Conservation (phyloP, 345 rosid species). For the Pugionium dolabratum region DNA sequence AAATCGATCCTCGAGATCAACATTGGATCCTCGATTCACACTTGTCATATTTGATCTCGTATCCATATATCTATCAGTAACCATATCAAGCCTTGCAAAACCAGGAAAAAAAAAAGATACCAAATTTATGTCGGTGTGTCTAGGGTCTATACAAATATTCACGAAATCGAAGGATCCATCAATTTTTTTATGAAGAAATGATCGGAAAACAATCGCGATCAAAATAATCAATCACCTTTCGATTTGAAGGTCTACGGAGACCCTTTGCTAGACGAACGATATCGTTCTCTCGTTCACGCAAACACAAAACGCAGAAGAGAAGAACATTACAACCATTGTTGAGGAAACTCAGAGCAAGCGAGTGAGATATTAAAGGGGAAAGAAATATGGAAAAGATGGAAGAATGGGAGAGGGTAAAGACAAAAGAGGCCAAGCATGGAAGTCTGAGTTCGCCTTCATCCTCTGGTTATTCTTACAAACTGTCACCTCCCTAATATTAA, state of each 20-base stretch:
- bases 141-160: neutral
- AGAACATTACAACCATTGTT: constrained; percentile 6
- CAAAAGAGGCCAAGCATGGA: constrained; percentile 27
- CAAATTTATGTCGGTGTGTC: constrained; percentile 13
- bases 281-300: neutral
- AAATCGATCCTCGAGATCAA: constrained; percentile 57
- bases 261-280: neutral
- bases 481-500: neutral
- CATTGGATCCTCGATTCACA: constrained; percentile 49
- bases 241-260: constrained; percentile 22
- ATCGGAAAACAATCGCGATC: constrained; percentile 31
- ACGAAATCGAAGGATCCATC: constrained; percentile 17
- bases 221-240: constrained; percentile 23
- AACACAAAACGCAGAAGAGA: constrained; percentile 9
- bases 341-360: constrained; percentile 7
- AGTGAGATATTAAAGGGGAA: constrained; percentile 18
- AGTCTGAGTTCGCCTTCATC: constrained; percentile 36
- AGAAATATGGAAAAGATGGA: neutral
- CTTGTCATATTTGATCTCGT: constrained; percentile 53
- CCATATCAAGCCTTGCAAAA: constrained; percentile 42
- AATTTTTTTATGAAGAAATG: neutral
- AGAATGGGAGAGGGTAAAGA: constrained; percentile 16
- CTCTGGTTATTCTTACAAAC: constrained; percentile 23
- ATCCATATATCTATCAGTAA: constrained; percentile 57
- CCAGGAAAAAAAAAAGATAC: neutral